Base-by-base conservation (phyloP, 208 protist genomes). In the Crithidia mellificae region DNA sequence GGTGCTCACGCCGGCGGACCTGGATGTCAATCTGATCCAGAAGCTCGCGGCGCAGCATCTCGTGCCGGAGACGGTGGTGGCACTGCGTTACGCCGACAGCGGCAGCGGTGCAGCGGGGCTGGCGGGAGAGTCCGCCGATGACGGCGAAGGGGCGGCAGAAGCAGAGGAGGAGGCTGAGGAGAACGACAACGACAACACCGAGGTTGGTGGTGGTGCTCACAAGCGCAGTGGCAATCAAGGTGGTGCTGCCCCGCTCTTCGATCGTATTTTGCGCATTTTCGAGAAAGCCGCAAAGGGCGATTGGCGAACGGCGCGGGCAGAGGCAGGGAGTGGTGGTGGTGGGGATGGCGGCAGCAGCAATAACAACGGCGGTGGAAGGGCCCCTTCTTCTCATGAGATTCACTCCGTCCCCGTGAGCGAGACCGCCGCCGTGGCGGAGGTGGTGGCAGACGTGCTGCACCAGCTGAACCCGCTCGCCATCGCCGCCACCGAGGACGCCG, bases 401-500 rank as follows among this genome's bases (percentile, higher is more conserved):
- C 43, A 73, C 64, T 56, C 50, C 47, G 29, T 91, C 39, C 80
- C 72, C 27, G 49, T 87, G 0, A 65, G 27, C 3, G 47, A 63
- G 30, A 9, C 63, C 4, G 32, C 70, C 2, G 15, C 32, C 0
- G 53, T 78, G 30, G 75, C 62, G 24, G 88, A 90, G 70, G 58
- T 74, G 51, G 64, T 77, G 30, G 39, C 51, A 30, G 72, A 83
- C 51, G 67, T 91, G 36, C 19, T 84, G 53, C 68, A 74, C 12
- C 78, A 84, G 66, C 64, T 94, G 17, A 54, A 83, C 36, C 80
- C 86, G 49, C 32, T 74, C 38, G 50, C 89, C 17, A 86, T 80
- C 51, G 78, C 80, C 8, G 78, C 66, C 47, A 82, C 72, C 53
- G 69, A 81, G 8, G 74, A 75, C 41, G 79, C 76, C 25, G 75